Percentiles rank a stretch among this genome's conserved stretches.
phyloP scores from a whole-genome alignment of 306 rosid genomes.

The Pyrus betulifolia region DNA sequence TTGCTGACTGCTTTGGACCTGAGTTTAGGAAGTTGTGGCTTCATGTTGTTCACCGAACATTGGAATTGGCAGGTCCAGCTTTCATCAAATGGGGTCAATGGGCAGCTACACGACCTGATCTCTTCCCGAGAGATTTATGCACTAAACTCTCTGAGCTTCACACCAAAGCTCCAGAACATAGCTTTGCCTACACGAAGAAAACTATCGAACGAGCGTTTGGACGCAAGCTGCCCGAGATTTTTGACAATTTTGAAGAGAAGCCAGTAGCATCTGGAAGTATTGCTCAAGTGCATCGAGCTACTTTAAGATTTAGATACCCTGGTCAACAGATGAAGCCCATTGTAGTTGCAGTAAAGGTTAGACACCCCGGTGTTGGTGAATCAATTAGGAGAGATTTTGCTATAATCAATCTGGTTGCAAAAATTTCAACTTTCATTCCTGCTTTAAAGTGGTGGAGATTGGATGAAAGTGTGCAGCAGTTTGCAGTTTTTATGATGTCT shows the following conservation, averaged over 20 bases:
- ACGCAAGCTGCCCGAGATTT: slow-evolving; percentile 73
- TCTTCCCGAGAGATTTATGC: slow-evolving; percentile 91
- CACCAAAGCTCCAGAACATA: slow-evolving; percentile 93
- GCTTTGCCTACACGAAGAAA: slow-evolving; percentile 80
- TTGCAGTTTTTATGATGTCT: slow-evolving; percentile 98
- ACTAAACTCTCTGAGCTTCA: slow-evolving; percentile 78
- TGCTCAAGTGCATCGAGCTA: slow-evolving; percentile 95
- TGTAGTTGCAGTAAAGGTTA: slow-evolving; percentile 88
- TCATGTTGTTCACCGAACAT: slow-evolving; percentile 62
- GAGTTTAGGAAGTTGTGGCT: slow-evolving; percentile 76
- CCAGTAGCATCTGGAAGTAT: slow-evolving; percentile 99
- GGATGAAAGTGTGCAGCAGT: slow-evolving; percentile 99
- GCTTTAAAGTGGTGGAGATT: slow-evolving; percentile 87
- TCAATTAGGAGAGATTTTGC: slow-evolving; percentile 91
- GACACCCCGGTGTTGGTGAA: slow-evolving; percentile 99
- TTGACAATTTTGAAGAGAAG: slow-evolving; percentile 83
- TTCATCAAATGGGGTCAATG: slow-evolving; percentile 99
- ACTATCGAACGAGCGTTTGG: slow-evolving; percentile 90
- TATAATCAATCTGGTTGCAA: slow-evolving; percentile 72
- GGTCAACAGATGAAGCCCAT: slow-evolving; percentile 72
- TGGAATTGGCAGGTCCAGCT: slow-evolving; percentile 91
- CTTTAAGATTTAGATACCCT: slow-evolving; percentile 74
- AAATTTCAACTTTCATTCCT: slow-evolving; percentile 66
- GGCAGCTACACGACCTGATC: slow-evolving; percentile 99
- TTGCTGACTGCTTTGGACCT: slow-evolving; percentile 64